Base-by-base conservation (phyloP, 352 stramenopile genomes). In the Pythium monospermum region DNA sequence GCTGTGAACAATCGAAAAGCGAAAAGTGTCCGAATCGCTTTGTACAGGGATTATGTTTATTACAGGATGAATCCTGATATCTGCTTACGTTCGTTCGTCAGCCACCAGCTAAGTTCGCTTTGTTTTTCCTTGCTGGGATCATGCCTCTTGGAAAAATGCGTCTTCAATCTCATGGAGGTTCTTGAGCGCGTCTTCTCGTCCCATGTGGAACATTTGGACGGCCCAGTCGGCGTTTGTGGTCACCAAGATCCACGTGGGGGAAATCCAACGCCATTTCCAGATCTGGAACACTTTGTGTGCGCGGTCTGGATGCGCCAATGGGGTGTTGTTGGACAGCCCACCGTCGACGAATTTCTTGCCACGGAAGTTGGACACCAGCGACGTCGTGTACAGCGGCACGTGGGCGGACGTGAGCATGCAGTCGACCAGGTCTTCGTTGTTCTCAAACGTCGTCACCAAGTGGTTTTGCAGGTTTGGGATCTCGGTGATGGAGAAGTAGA, bases 391-490 rank as follows among this genome's bases (percentile, higher is more conserved):
- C 12, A 90, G 38, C 39, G 76, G 79, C 23, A 90, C 73, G 54
- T 89, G 77, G 4, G 65, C 72, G 11, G 76, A 90, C 21, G 74
- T 85, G 32, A 90, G 57, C 76, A 92, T 92, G 47, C 74, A 71
- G 66, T 92, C 78, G 16, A 90, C 64, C 74, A 89, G 86, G 33
- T 92, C 81, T 60, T 89, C 78, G 50, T 90, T 92, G 58, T 63
- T 76, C n/a, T 64, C 58, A 67, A 76, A 92, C 16, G 68, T 67
- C 12, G 76, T 89, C 32, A 90, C 53, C 35, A 90, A 59, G 57
- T 90, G 73, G 57, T 92, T 92, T 52, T 70, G 57, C 22, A 88
- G 52, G 43, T 53, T 57, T 16, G 81, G 81, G 18, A 87, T 46
- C 57, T 88, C 74, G 10, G 78, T 92, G 48, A 92, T 61, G 7